Conservation (phyloP, 345 rosid species). For the Microcos paniculata region DNA sequence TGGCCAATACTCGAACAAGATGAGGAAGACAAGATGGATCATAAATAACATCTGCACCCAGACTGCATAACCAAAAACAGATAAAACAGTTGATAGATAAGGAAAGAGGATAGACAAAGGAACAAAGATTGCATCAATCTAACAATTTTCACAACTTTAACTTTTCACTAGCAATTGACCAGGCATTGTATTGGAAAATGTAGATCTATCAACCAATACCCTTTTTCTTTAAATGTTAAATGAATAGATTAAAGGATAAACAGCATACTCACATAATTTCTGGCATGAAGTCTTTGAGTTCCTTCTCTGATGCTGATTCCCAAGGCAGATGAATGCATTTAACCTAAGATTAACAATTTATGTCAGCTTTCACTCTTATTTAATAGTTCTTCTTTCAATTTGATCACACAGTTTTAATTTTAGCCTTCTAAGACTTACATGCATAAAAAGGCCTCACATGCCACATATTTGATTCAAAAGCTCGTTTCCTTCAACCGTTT, state of each 20-base stretch:
- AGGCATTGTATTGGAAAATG: not conserved
- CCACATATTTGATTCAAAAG: not conserved
- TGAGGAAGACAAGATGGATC: conserved; percentile 72
- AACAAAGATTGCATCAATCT: conserved; percentile 1
- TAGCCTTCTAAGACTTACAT: not conserved
- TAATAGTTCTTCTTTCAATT: not conserved
- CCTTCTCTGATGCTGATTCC: conserved; percentile 66
- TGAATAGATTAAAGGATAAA: not conserved
- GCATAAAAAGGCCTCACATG: not conserved
- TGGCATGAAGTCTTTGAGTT: conserved; percentile 43
- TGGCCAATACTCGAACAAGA: conserved; percentile 55
- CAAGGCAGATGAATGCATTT: conserved; percentile 75
- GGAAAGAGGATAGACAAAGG: not conserved
- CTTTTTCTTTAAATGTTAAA: not conserved
- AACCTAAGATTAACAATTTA: conserved; percentile 38
- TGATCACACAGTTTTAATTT: not conserved
- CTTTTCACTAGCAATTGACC: not conserved
- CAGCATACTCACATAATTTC: conserved; percentile 58
- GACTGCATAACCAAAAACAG: conserved; percentile 31
- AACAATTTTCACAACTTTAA: not conserved
- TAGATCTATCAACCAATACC: not conserved
- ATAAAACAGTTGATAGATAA: not conserved
- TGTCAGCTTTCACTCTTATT: not conserved
- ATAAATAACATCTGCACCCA: conserved; percentile 86
- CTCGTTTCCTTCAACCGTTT: not conserved